Conservation (phyloP, 441 rosid genomes). For the Cnidoscolus chayamansa region DNA sequence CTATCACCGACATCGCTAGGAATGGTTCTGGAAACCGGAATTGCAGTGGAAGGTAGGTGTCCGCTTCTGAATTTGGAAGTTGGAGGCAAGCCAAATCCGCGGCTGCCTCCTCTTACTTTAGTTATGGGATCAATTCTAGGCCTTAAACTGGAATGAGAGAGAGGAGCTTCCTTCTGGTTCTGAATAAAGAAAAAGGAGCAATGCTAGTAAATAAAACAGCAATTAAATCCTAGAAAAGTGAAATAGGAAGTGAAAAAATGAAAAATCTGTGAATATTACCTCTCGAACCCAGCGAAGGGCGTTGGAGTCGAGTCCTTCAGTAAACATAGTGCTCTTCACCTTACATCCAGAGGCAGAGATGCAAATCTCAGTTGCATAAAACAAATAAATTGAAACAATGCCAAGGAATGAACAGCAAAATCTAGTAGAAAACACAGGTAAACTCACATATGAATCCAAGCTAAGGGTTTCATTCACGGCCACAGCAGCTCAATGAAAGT, state of each 20-base stretch:
- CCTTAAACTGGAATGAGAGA: slow-evolving; percentile 38
- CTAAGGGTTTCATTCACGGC: background rate
- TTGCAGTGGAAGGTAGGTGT: slow-evolving; percentile 52
- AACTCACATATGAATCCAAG: slow-evolving; percentile 12
- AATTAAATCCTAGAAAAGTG: slow-evolving; percentile 6
- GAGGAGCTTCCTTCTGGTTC: slow-evolving; percentile 42
- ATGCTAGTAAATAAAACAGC: background rate
- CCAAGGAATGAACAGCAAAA: background rate
- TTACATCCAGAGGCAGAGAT: slow-evolving; percentile 14
- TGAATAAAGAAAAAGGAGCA: background rate
- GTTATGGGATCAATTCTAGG: slow-evolving; percentile 42
- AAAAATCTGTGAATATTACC: slow-evolving; percentile 24
- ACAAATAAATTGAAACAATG: background rate
- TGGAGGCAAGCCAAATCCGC: slow-evolving; percentile 54
- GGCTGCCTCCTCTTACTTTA: slow-evolving; percentile 31
- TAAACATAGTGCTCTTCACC: slow-evolving; percentile 38
- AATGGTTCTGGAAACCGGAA: slow-evolving; percentile 48
- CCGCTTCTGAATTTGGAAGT: slow-evolving; percentile 64
- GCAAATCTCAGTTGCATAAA: background rate
- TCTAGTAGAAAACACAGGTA: background rate
- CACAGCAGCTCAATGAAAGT: background rate
- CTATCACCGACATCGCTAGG: slow-evolving; percentile 38
- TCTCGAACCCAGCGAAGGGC: slow-evolving; percentile 57
- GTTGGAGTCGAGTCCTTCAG: slow-evolving; percentile 55
- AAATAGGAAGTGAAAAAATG: background rate